Evolutionary conservation across 805 yeast species (phyloP), one percentile per base, ranked within the genome.

Genomic region (Nakazawaea siamensis): DNA sequence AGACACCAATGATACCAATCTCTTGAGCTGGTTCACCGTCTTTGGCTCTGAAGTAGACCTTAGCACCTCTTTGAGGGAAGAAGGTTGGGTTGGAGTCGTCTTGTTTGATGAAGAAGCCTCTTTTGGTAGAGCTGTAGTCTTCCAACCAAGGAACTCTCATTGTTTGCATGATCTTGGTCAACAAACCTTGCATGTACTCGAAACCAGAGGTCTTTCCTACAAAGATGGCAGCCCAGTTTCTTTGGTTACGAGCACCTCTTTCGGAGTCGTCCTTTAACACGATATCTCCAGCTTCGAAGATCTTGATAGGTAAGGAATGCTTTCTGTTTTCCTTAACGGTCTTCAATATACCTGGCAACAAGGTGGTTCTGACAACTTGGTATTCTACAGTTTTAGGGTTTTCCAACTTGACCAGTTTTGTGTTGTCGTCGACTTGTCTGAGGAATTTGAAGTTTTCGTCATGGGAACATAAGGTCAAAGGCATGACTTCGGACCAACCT

Each of bases 41-140:
- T 40, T 62, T 69, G 38, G 68, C 62, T 67, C 94, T 76, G 63
- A 77, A 83, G 62, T 70, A 73, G 43, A 92, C 70, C 52, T 74
- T 79, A 34, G 98, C 98, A 43, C 96, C 97, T 67, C 98, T 81
- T 27, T 97, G 98, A 26, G 96, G 95, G 82, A 92, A 92, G 63
- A 70, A 90, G 41, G 88, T 81, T 33, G 76, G 69, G 54, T 77
- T 70, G 18, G 68, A 65, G 35, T 59, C 60, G 51, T 78, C 84
- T 55, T 80, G 78, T 57, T 77, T 83, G 39, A 82, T 80, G 92
- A 92, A 83, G 62, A 76, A 83, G 35, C 96, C 96, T 64, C 92
- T 42, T 64, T 70, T 26, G 64, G 58, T 25, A 69, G 31, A 28
- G 11, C 12, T 54, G 25, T 53, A 70, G 42, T 72, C 68, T 42